These are phyloP conservation scores for Aspergillus candidus DNA, from an alignment of 2,329 filamentous ascomycete genomes.

Conservation along the genomic window DNA sequence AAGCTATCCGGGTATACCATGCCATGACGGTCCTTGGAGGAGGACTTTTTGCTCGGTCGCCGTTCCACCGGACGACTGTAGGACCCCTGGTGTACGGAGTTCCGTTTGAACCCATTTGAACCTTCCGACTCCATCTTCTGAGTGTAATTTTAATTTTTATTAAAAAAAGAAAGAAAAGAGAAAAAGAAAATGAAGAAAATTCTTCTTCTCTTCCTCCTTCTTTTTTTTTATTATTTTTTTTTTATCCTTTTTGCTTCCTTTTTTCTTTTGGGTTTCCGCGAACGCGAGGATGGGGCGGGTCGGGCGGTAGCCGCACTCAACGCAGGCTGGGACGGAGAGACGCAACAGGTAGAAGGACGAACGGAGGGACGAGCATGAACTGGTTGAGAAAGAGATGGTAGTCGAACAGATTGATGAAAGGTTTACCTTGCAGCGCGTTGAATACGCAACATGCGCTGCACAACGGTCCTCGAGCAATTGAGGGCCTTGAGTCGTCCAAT, in stretches of 20 bases:
- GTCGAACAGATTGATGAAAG: constrained; percentile 14
- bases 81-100: constrained; percentile 33
- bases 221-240: too few relatives aligned
- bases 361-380: too few relatives aligned
- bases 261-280: too few relatives aligned
- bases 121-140: constrained; percentile 38
- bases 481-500: constrained; percentile 26
- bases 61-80: constrained; percentile 39
- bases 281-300: constrained; percentile 6
- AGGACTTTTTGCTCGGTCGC: constrained; percentile 43
- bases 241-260: too few relatives aligned
- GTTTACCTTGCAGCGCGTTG: constrained; percentile 21
- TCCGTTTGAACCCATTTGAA: constrained; percentile 36
- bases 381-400: constrained; percentile 12
- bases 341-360: constrained; percentile 18
- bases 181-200: too few relatives aligned
- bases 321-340: constrained; percentile 20
- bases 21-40: constrained; percentile 42
- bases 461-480: constrained; percentile 30
- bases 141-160: too few relatives aligned
- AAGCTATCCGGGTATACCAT: constrained; percentile 43
- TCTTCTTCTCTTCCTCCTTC: too few relatives aligned
- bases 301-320: constrained; percentile 17
- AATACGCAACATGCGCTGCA: constrained; percentile 20
- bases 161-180: too few relatives aligned